A percentile compares a stretch with the other conserved stretches of the same genome.
Conservation (phyloP, 2,329 filamentous ascomycete species). For the Neonectria punicea region DNA sequence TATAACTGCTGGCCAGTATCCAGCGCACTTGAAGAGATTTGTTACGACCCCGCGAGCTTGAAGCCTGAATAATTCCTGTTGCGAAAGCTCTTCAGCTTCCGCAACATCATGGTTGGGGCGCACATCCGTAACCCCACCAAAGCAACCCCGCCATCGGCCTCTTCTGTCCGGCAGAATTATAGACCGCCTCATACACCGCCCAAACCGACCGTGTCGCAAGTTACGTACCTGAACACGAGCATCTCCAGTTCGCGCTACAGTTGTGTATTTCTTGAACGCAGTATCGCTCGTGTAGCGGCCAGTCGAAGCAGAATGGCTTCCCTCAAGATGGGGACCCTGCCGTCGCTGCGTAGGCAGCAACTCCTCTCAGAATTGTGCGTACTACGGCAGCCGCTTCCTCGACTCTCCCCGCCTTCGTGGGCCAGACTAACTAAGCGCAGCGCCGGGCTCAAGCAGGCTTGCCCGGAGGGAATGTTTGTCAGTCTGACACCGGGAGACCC, state of each 20-base stretch:
- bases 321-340: slow-evolving; percentile 57
- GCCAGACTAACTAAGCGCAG: slow-evolving; percentile 57
- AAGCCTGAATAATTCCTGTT: slow-evolving; percentile 1
- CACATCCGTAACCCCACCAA: slow-evolving; percentile 32
- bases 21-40: slow-evolving; percentile 17
- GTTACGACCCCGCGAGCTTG: slow-evolving; percentile 14
- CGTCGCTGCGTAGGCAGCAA: slow-evolving; percentile 76
- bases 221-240: not conserved
- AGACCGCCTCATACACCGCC: slow-evolving; percentile 45
- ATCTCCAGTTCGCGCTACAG: not conserved
- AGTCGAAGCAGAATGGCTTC: slow-evolving; percentile 52
- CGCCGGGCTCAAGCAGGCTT: slow-evolving; percentile 81
- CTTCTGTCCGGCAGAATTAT: slow-evolving; percentile 42
- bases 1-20: slow-evolving; percentile 29
- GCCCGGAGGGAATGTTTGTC: slow-evolving; percentile 88
- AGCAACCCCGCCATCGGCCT: slow-evolving; percentile 37
- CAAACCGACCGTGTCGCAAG: slow-evolving; percentile 21
- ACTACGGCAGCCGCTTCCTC: not conserved
- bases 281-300: not conserved
- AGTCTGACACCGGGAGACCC: slow-evolving; percentile 84
- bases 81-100: slow-evolving; percentile 3
- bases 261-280: not conserved
- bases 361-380: slow-evolving; percentile 84
- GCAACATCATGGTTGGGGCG: not conserved
- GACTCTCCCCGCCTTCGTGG: slow-evolving; percentile 5